phyloP scores from a whole-genome alignment of 2,329 filamentous ascomycete genomes.

The Diaporthe aspalathi region DNA sequence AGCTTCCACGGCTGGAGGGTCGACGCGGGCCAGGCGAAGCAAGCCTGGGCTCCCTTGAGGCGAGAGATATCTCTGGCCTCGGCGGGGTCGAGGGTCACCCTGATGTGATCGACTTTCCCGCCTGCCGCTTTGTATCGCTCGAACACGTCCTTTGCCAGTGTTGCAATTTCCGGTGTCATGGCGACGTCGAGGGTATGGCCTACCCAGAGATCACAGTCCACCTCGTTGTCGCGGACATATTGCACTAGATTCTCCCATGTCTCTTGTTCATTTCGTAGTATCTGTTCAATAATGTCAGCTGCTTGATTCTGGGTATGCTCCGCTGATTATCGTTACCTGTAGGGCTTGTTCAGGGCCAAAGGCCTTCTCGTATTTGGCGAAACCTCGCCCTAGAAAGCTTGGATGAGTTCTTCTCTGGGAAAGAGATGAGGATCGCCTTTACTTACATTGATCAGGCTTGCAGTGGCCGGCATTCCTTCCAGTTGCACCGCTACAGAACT shows the following conservation, averaged over 20 bases:
- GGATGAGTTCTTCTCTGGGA: too few relatives aligned
- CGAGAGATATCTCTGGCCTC: slow-evolving; percentile 26
- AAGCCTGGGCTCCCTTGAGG: slow-evolving; percentile 36
- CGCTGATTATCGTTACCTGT: neutral
- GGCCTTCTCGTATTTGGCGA: slow-evolving; percentile 20
- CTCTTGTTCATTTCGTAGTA: slow-evolving; percentile 8
- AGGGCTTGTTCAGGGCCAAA: slow-evolving; percentile 11
- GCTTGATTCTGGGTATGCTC: too few relatives aligned
- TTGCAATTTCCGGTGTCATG: slow-evolving; percentile 5
- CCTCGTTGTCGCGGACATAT: neutral
- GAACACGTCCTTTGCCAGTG: neutral
- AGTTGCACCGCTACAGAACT: slow-evolving; percentile 40
- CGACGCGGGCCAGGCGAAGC: slow-evolving; percentile 40
- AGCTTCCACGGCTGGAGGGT: slow-evolving; percentile 41
- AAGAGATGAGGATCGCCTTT: accelerated
- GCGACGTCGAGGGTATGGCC: slow-evolving; percentile 9
- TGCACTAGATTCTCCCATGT: neutral
- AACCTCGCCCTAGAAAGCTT: slow-evolving; percentile 3
- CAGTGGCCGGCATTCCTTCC: slow-evolving; percentile 32
- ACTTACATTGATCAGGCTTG: slow-evolving; percentile 25
- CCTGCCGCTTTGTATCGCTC: slow-evolving; percentile 4
- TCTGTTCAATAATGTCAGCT: neutral
- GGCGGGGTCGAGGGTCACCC: neutral
- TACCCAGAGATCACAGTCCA: slow-evolving; percentile 10
- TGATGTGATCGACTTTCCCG: neutral